Base-by-base conservation (phyloP, 768 basidiomycete genomes). In the Zangia roseola region DNA sequence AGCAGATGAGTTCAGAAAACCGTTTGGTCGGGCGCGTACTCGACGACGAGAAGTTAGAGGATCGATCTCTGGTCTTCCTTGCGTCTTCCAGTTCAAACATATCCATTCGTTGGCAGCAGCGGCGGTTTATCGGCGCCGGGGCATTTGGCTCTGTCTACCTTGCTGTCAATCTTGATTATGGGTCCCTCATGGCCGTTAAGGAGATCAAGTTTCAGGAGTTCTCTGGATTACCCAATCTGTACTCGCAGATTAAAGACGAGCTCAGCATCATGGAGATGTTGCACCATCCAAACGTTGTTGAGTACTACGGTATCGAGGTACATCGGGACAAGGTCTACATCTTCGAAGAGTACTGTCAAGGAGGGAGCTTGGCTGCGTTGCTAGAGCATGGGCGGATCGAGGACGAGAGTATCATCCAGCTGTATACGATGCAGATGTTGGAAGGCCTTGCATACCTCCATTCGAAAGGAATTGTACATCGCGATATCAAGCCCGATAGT, bases 91-190 rank as follows among this genome's bases (percentile, higher is more conserved):
- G 85, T 34, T 94, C 93, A 23, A 97, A 95, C 59, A 92, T 97
- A 53, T 91, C 93, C 3, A 86, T 98, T 52, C 83, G 91, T 34
- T 99, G 97, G 97, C 95, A 97, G 66, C 97, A 99, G 71, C 94
- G 95, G 13, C 84, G 88, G 49, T 97, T 97, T 72, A 97, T 99
- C 58, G 97, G 95, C 43, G 86, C 94, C n/a, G 97, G 97, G 14
- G 94, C 97, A 9, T 97, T 97, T 68, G 97, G 97, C 19, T 95
- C 91, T n/a, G 97, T 99, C n/a, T 99, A 98, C 67, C 82, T 93
- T 40, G 97, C 94, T 16, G 88, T 97, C 70, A 98, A 98, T 65
- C 78, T 98, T 47, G 97, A 98, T 63, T 87, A 90, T 1, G 92
- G 94, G 39, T 88, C 89, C 36, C 82, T 97, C 52, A 97, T 99